These are phyloP conservation scores for Candolleomyces eurysporus DNA, from an alignment of 768 basidiomycete species.

Conservation along the genomic window DNA sequence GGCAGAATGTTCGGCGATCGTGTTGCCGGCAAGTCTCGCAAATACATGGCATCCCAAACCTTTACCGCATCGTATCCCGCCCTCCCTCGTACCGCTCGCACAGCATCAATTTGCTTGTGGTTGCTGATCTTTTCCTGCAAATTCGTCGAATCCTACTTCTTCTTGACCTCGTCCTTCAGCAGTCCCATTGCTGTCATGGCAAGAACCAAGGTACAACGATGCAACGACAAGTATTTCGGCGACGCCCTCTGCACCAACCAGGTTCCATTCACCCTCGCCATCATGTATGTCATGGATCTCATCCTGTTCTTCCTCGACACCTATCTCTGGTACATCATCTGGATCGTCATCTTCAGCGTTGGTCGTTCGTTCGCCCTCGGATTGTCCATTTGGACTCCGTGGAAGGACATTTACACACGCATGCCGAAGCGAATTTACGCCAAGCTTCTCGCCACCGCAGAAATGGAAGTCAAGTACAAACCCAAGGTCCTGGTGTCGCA, in stretches of 20 bases:
- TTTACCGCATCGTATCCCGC: slow-evolving; percentile 97
- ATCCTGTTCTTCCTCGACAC: slow-evolving; percentile 99
- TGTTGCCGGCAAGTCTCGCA: slow-evolving; percentile 94
- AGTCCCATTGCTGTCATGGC: slow-evolving; percentile 97
- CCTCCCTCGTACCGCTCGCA: slow-evolving; percentile 68
- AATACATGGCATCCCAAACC: slow-evolving; percentile 98
- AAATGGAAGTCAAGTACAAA: slow-evolving; percentile 99
- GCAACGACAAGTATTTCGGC: slow-evolving; percentile 83
- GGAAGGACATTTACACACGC: slow-evolving; percentile 95
- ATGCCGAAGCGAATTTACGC: slow-evolving; percentile 98
- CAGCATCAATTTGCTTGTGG: slow-evolving; percentile 87
- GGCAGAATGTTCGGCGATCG: slow-evolving; percentile 99
- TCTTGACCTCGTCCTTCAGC: slow-evolving; percentile 95
- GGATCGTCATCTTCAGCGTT: slow-evolving; percentile 94
- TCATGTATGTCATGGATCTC: slow-evolving; percentile 99
- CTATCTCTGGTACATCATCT: slow-evolving; percentile 99
- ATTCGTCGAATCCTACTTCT: slow-evolving; percentile 96
- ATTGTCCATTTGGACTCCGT: slow-evolving; percentile 98
- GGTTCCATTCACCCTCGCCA: slow-evolving; percentile 88
- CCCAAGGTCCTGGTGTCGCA: slow-evolving; percentile 99
- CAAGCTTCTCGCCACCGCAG: slow-evolving; percentile 90
- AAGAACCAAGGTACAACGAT: slow-evolving; percentile 88
- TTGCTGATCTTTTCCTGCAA: slow-evolving; percentile 94
- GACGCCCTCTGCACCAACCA: slow-evolving; percentile 83
- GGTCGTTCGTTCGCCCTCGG: slow-evolving; percentile 89